Percentiles rank a stretch among this genome's conserved stretches.
Conservation (phyloP, 192 early-diverging fungal species). For the Polychytrium aggregatum region DNA sequence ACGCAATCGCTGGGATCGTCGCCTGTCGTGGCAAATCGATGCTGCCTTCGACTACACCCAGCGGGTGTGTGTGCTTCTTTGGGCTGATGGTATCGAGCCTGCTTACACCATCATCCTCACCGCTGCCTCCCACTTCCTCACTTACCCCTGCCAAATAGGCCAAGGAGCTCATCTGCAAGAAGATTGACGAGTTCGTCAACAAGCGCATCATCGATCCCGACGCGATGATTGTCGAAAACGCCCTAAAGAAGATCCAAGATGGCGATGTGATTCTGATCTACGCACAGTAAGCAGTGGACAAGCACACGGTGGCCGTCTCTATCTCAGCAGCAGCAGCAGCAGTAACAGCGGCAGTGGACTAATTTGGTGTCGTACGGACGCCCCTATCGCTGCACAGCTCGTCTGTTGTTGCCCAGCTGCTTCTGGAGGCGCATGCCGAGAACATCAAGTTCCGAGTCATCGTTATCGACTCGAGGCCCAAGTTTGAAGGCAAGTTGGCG, state of each 20-base stretch:
- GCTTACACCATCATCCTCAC: too few species aligned
- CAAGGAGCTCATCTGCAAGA: constrained; percentile 49
- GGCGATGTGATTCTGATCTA: constrained; percentile 89
- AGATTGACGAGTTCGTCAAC: constrained; percentile 83
- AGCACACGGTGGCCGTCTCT: too few species aligned
- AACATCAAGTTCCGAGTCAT: constrained; percentile 84
- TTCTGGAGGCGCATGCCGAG: constrained; percentile 60
- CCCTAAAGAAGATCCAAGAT: constrained; percentile 77
- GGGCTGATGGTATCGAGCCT: too few species aligned
- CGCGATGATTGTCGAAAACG: constrained; percentile 64
- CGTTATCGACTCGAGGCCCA: constrained; percentile 79
- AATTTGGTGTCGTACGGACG: too few species aligned
- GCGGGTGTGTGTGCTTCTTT: too few species aligned
- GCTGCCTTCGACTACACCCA: background rate
- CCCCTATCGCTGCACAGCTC: constrained; percentile 55
- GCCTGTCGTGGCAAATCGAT: background rate
- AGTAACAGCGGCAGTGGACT: too few species aligned
- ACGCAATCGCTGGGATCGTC: too few species aligned
- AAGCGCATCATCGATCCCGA: constrained; percentile 80
- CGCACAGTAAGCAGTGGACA: constrained; percentile 28
- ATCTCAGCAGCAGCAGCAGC: too few species aligned
- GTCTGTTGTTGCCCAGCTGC: constrained; percentile 69
- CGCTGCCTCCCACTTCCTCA: too few species aligned
- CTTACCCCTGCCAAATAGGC: constrained; percentile 35
- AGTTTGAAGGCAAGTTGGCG: constrained; percentile 91